Evolutionary conservation across 2,329 filamentous ascomycete species (phyloP), one percentile per base, ranked within the genome.

Genomic region (Botryotinia globosa): DNA sequence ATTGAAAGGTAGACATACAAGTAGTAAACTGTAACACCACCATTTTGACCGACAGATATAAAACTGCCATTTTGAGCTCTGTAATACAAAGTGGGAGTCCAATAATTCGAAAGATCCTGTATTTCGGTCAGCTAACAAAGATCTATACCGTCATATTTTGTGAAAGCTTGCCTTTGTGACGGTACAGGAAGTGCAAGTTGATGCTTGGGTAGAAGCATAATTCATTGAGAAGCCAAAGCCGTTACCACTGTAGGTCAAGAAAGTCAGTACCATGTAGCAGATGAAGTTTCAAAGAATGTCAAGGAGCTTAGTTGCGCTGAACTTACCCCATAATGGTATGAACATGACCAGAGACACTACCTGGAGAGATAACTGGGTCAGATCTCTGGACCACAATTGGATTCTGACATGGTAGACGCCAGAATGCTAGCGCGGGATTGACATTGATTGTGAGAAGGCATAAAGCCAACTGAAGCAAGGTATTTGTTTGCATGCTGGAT

Each of bases 111-210:
- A 72, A 86, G 80, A 79, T 91, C 72, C 72, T 73, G 32, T 25
- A 42, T 9, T 39, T 44, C 25, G 10, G 61, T 71, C 32, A 72
- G 44, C 18, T 22, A 4, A n/a, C n/a, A n/a, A 25, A 25, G 48
- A n/a, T 25, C 4, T 54, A 22, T 7, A 14, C 14, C 22, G 44
- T 34, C 34, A 8, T 18, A 22, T 12, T 59, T 29, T 8, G 8
- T 44, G 14, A 10, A 29, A 45, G 10, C 51, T 48, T 54, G 32
- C 89, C 73, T 87, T 82, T 42, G 84, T 84, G 72, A 89, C 88
- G 34, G 84, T 85, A 80, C 90, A 92, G 9, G 89, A 89, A 5
- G 89, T 89, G 80, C 90, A 92, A 22, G 85, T 85, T 2, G 88
- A 86, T 37, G 80, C 80, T 72, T 84, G 82, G n/a, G 87, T 86